A percentile compares a stretch with the other conserved stretches of the same genome.
These are phyloP conservation scores for Alternaria triticimaculans DNA, from an alignment of 2,329 filamentous ascomycete genomes.

Conservation along the genomic window DNA sequence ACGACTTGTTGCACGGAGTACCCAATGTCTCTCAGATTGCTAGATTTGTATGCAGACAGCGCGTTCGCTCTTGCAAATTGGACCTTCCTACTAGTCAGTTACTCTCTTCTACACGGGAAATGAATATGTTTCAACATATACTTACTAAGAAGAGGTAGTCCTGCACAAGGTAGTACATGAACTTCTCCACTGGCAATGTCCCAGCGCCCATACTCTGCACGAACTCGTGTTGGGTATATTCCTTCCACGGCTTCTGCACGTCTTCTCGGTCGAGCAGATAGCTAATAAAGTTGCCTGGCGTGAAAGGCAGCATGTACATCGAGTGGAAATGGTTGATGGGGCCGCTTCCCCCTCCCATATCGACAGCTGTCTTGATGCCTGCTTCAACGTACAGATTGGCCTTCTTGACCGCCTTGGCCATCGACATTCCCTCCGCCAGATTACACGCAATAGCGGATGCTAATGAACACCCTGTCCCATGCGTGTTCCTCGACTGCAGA, in stretches of 20 bases:
- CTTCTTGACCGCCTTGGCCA: slow-evolving; percentile 67
- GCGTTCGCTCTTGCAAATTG: slow-evolving; percentile 90
- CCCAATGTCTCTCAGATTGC: slow-evolving; percentile 73
- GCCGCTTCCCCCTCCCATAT: slow-evolving; percentile 71
- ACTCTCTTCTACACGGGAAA: neutral
- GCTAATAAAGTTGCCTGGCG: slow-evolving; percentile 79
- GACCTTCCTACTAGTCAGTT: slow-evolving; percentile 58
- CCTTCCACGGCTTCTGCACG: slow-evolving; percentile 75
- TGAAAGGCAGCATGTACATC: slow-evolving; percentile 70
- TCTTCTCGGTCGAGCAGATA: slow-evolving; percentile 79
- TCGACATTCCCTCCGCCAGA: slow-evolving; percentile 64
- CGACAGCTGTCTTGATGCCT: slow-evolving; percentile 69
- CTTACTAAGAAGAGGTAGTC: slow-evolving; percentile 87
- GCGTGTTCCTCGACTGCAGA: slow-evolving; percentile 78
- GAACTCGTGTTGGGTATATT: slow-evolving; percentile 82
- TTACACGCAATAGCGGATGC: slow-evolving; percentile 85
- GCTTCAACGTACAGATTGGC: slow-evolving; percentile 75
- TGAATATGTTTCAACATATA: neutral
- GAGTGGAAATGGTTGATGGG: slow-evolving; percentile 84
- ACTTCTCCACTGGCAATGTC: slow-evolving; percentile 74
- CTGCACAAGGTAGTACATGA: slow-evolving; percentile 88
- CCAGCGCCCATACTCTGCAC: slow-evolving; percentile 78
- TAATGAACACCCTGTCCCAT: slow-evolving; percentile 93
- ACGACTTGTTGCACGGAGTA: slow-evolving; percentile 73
- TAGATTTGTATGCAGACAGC: slow-evolving; percentile 84